phyloP scores from a whole-genome alignment of 192 early-diverging fungal species.

The Diversispora epigaea region DNA sequence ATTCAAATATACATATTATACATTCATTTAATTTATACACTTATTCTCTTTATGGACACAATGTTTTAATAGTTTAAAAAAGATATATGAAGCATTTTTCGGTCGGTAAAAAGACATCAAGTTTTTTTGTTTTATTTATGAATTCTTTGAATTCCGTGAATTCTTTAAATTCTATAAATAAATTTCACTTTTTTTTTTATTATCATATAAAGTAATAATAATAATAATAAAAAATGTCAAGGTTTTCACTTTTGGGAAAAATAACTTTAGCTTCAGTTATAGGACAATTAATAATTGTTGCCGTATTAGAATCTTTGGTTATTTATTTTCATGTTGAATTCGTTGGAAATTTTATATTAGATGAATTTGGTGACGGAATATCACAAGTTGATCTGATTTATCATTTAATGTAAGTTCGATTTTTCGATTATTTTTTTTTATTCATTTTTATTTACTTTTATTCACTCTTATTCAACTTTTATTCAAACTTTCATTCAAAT shows the following conservation, averaged over 20 bases:
- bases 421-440: not conserved
- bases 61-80: too few species aligned
- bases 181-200: too few species aligned
- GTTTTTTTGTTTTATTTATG: too few species aligned
- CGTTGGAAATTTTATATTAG: not conserved
- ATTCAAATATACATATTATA: too few species aligned
- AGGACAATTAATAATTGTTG: not conserved
- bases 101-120: too few species aligned
- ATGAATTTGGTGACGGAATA: not conserved
- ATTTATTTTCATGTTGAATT: conserved; percentile 22
- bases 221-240: not conserved
- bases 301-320: conserved; percentile 10
- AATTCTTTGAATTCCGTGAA: too few species aligned
- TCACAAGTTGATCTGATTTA: conserved; percentile 20
- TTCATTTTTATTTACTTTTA: not conserved
- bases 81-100: too few species aligned
- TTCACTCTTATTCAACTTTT: not conserved
- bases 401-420: conserved; percentile 26
- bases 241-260: not conserved
- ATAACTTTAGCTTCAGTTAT: not conserved
- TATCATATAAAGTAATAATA: too few species aligned
- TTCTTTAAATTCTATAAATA: too few species aligned
- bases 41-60: too few species aligned
- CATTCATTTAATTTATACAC: too few species aligned
- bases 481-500: not conserved